Conservation (phyloP, 2,329 filamentous ascomycete genomes). For the Periconia sp. region DNA sequence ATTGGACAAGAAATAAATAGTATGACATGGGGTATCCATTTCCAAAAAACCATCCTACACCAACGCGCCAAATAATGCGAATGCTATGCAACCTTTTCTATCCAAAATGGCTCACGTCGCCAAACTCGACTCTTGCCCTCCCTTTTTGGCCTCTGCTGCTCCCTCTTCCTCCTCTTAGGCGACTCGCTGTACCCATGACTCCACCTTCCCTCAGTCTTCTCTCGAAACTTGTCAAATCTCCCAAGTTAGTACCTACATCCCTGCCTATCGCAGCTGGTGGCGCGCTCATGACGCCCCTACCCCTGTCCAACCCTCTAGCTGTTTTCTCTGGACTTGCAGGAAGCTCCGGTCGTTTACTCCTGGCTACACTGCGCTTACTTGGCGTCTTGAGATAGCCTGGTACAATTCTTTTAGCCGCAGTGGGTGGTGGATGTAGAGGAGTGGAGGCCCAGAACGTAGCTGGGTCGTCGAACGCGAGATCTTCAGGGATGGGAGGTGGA, state of each 20-base stretch:
- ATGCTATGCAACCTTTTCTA: too few relatives aligned
- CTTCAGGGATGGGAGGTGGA: slow-evolving; percentile 26
- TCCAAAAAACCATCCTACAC: too few relatives aligned
- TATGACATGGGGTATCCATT: too few relatives aligned
- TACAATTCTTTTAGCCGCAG: slow-evolving; percentile 13
- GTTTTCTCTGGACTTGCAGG: slow-evolving; percentile 31
- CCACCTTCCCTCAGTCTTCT: slow-evolving; percentile 38
- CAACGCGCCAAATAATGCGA: too few relatives aligned
- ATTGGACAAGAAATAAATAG: too few relatives aligned
- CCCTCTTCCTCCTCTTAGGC: slow-evolving; percentile 5
- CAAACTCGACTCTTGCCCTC: slow-evolving; percentile 26
- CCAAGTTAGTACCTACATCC: slow-evolving; percentile 7
- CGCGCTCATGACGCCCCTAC: slow-evolving; percentile 34
- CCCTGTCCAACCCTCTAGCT: slow-evolving; percentile 1
- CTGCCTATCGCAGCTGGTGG: slow-evolving; percentile 25
- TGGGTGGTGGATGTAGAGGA: slow-evolving; percentile 22
- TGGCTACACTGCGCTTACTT: slow-evolving; percentile 46
- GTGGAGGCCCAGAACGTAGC: slow-evolving; percentile 36
- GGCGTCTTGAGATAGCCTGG: slow-evolving; percentile 56
- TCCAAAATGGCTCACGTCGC: slow-evolving; percentile 27
- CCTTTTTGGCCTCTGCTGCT: slow-evolving; percentile 17
- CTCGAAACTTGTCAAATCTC: slow-evolving; percentile 44
- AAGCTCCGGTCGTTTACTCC: slow-evolving; percentile 38
- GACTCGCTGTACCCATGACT: slow-evolving; percentile 18
- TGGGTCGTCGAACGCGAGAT: slow-evolving; percentile 19